Evolutionary conservation across 192 early-diverging fungal species (phyloP).

Genomic region (Funneliformis mosseae): DNA sequence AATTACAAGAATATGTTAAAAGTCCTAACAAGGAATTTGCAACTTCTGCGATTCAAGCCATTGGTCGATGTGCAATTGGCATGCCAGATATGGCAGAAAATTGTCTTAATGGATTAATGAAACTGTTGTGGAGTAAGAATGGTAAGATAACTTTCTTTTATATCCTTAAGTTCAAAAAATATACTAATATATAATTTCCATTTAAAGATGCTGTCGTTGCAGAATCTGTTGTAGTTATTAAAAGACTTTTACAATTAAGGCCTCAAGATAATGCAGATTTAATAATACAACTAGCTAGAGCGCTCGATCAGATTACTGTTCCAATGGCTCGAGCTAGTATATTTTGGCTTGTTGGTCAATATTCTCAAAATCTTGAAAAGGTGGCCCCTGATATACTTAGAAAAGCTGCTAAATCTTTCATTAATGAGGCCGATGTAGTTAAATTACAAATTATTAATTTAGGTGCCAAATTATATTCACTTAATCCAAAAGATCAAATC

Average conservation of each 20-base stretch:
- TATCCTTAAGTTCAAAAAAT: not conserved
- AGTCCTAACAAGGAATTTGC: constrained; percentile 69
- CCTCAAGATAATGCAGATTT: constrained; percentile 49
- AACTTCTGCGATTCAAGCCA: constrained; percentile 63
- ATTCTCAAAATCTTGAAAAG: constrained; percentile 62
- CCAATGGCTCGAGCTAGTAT: constrained; percentile 82
- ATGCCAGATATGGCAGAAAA: constrained; percentile 60
- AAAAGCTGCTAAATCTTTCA: constrained; percentile 64
- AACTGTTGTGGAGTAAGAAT: constrained; percentile 59
- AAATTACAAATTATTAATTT: constrained; percentile 87
- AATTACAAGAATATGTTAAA: constrained; percentile 76
- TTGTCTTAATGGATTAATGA: constrained; percentile 58
- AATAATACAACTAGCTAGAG: constrained; percentile 60
- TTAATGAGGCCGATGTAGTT: constrained; percentile 60
- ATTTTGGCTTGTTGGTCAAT: constrained; percentile 85
- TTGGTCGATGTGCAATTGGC: constrained; percentile 58
- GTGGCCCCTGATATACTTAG: constrained; percentile 85
- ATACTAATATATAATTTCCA: not conserved
- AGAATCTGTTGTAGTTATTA: constrained; percentile 76
- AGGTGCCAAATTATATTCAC: constrained; percentile 66
- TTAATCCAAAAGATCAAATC: constrained; percentile 48
- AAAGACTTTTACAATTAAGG: constrained; percentile 64
- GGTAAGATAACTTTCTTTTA: constrained; percentile 40
- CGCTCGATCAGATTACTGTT: constrained; percentile 64
- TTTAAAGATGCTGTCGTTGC: constrained; percentile 68